Base-by-base conservation (phyloP, 1,284 basidiomycete species). In the Moesziomyces sp. region DNA sequence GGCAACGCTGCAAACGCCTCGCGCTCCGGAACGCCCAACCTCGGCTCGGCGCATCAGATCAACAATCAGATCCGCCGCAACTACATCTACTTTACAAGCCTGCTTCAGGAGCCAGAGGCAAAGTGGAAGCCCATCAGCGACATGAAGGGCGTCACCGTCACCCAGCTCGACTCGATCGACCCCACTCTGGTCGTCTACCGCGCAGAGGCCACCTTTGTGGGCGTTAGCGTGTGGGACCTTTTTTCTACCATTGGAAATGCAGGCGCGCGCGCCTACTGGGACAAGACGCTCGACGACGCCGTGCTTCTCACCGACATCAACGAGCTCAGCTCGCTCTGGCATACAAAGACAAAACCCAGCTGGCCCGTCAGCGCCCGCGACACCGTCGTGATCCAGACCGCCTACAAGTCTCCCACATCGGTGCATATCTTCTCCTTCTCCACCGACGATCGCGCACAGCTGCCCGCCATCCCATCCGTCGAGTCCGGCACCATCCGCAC, bases 361-460 rank as follows among this genome's bases (percentile, higher is more conserved):
- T 82, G 80, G 80, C 78, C 78, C 2, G 76, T 79, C 57, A 73
- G 84, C 77, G 92, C 94, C 21, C 89, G 97, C 58, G 96, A 99
- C 82, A 88, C 91, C 10, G 91, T 97, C 44, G 88, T 96, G 26
- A 89, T 99, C 8, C 93, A 93, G 83, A 99, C 97, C 0, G 92
- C 95, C 2, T 99, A 99, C 88, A 98, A 97, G 85, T 97, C 95
- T 0, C 94, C 94, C 0, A 58, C 76, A 8, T 93, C 94, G 0
- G 92, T 97, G 11, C 97, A 99, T 82, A 90, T 97, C 35, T 98
- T 99, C 84, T 91, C 92, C 1, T 98, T 98, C 85, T 97, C 96
- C 3, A 92, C 91, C 0, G 93, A 97, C 79, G 93, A 97, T 80
- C 89, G 89, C 56, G 90, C 91, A 54, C 87, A 96, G 16, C 97